Evolutionary conservation across 2,329 filamentous ascomycete genomes (phyloP), one percentile per base, ranked within the genome.

Genomic region (Aspergillus fijiensis): DNA sequence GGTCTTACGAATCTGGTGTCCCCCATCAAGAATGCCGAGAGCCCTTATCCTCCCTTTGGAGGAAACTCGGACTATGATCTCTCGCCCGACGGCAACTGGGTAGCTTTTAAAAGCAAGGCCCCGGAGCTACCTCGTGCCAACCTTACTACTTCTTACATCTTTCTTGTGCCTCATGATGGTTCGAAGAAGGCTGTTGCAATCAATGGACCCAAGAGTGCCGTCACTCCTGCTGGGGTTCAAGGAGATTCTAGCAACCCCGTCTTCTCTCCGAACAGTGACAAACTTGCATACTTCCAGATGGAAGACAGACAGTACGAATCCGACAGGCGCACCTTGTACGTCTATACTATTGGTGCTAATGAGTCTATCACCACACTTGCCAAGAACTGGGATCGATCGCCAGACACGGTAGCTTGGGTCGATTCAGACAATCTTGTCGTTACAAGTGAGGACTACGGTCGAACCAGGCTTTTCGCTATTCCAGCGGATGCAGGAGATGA

Each of bases 101-200:
- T 78, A 50, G 72, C 73, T 6, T 79, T 76, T 66, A 72, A 77
- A 67, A 78, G 75, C 68, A 79, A 79, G 64, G 76, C 76, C 0
- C 73, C 77, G 10, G 75, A 79, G 35, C 59, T 78, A 23, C 76
- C 77, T 9, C 69, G 72, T 35, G 73, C 76, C 45, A 84, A 89
- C 59, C 86, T 90, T 73, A 96, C 92, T 5, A 94, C 93, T 69
- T 89, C 89, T 0, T 90, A 95, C 69, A 83, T 96, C 33, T 96
- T 95, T 75, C 85, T 88, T 51, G 83, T 90, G 4, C 84, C 87
- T 0, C 78, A 92, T 33, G 79, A 81, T 53, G 84, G 82, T 4
- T 92, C 89, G 70, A 75, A 80, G 5, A 81, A 87, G 55, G 65
- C 74, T 2, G 49, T 68, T 21, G 74, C 57, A 70, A 82, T 71